These are phyloP conservation scores for Penicillium taxi DNA, from an alignment of 495 filamentous ascomycete genomes.

Conservation along the genomic window DNA sequence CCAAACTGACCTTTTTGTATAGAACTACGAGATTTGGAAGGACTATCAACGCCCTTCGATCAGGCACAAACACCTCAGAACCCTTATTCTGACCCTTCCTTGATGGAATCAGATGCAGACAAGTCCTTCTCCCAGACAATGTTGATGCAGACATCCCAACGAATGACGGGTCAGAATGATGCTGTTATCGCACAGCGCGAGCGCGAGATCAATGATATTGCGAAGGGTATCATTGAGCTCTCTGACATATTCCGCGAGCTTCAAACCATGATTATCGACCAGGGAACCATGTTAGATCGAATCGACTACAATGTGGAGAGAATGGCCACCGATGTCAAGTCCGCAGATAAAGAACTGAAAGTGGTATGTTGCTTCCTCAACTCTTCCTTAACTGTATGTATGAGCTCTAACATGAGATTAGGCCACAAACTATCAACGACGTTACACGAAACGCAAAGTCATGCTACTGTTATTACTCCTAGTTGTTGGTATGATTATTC, in stretches of 20 bases:
- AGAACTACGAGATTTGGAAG: slow-evolving; percentile 81
- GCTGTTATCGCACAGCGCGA: slow-evolving; percentile 83
- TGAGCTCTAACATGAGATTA: slow-evolving; percentile 11
- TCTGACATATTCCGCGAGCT: slow-evolving; percentile 94
- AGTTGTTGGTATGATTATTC: slow-evolving; percentile 76
- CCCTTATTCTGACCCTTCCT: slow-evolving; percentile 66
- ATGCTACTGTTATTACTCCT: slow-evolving; percentile 79
- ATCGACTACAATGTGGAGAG: slow-evolving; percentile 97
- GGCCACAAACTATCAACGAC: slow-evolving; percentile 81
- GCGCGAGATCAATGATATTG: slow-evolving; percentile 95
- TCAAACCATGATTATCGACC: slow-evolving; percentile 95
- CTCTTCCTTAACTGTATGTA: background rate
- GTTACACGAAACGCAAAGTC: slow-evolving; percentile 81
- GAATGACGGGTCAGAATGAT: slow-evolving; percentile 68
- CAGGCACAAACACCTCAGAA: slow-evolving; percentile 59
- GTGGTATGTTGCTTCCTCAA: slow-evolving; percentile 46
- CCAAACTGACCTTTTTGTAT: no score
- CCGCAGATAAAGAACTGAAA: slow-evolving; percentile 82
- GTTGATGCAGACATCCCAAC: slow-evolving; percentile 65
- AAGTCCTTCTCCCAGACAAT: slow-evolving; percentile 85
- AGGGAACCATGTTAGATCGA: slow-evolving; percentile 93
- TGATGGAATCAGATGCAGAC: slow-evolving; percentile 86
- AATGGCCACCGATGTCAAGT: slow-evolving; percentile 84
- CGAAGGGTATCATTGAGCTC: slow-evolving; percentile 93
- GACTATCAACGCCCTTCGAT: slow-evolving; percentile 53